These are phyloP conservation scores for Coniochaeta hoffmannii DNA, from an alignment of 2,329 filamentous ascomycete genomes.

Conservation along the genomic window DNA sequence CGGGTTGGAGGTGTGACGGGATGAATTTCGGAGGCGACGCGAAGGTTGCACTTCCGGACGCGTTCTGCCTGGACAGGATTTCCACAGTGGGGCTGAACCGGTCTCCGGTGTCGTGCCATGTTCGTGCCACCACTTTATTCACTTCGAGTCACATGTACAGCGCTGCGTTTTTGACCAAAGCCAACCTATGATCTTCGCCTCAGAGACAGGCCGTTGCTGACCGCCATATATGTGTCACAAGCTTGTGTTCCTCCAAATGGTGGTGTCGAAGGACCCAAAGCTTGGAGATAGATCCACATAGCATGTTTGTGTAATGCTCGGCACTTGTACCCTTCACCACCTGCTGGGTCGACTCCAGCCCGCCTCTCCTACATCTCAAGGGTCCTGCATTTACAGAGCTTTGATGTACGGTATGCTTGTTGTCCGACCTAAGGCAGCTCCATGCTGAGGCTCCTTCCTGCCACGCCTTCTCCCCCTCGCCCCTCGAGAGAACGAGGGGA, in stretches of 20 bases:
- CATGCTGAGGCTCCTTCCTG: no score
- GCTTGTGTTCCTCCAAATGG: not conserved
- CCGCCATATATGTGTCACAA: not conserved
- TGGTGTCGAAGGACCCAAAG: not conserved
- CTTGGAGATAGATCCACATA: not conserved
- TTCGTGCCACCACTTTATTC: not conserved
- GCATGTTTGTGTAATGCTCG: not conserved
- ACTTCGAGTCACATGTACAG: no score
- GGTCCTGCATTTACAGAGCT: no score
- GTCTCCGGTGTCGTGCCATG: not conserved
- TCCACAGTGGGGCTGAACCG: not conserved
- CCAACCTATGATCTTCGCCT: no score
- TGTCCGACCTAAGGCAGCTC: no score
- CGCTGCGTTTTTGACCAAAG: not conserved
- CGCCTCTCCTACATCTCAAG: not conserved
- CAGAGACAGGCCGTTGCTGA: not conserved
- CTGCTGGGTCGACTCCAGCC: not conserved
- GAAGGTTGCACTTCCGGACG: not conserved
- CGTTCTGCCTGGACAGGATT: not conserved
- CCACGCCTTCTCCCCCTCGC: no score
- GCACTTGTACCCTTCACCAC: not conserved
- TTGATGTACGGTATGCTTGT: no score
- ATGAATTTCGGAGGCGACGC: not conserved
- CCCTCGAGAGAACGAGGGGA: no score
- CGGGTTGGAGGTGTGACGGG: not conserved